Percentiles rank a stretch among this genome's conserved stretches.
Conservation (phyloP, 805 yeast genomes). For the Cyberlindnera misumaiensis region DNA sequence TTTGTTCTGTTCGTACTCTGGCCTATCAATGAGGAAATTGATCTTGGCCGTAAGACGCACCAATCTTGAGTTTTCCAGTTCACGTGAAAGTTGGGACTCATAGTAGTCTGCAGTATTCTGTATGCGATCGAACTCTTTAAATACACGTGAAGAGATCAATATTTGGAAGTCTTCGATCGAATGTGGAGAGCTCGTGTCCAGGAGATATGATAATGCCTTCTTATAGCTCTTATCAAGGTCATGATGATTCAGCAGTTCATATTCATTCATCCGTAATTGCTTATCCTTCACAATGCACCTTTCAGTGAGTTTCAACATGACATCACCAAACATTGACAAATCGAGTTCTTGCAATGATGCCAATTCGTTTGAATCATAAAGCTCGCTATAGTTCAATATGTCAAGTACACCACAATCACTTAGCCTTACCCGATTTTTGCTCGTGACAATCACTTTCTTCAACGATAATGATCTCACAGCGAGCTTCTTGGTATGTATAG, state of each 20-base stretch:
- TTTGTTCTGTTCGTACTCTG: constrained; percentile 50
- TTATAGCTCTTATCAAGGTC: constrained; percentile 42
- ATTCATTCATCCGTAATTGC: constrained; percentile 8
- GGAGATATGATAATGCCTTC: constrained; percentile 33
- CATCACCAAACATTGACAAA: constrained; percentile 47
- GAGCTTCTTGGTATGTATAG: constrained; percentile 58
- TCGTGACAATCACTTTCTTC: constrained; percentile 67
- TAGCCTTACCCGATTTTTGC: constrained; percentile 62
- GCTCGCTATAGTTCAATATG: constrained; percentile 41
- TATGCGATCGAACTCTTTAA: constrained; percentile 41
- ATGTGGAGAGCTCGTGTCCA: constrained; percentile 1
- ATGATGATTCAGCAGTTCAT: constrained; percentile 18
- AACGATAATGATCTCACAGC: constrained; percentile 58
- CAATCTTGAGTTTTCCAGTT: constrained; percentile 82
- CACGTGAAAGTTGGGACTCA: constrained; percentile 58
- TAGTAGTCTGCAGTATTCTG: constrained; percentile 48
- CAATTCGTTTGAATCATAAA: constrained; percentile 11
- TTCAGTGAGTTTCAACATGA: constrained; percentile 44
- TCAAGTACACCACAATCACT: constrained; percentile 69
- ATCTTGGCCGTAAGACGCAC: constrained; percentile 78
- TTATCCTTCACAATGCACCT: constrained; percentile 1
- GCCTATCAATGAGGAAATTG: constrained; percentile 69
- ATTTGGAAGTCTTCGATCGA: constrained; percentile 29
- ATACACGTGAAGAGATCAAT: constrained; percentile 38
- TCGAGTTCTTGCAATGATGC: constrained; percentile 45